These are phyloP conservation scores for Fusarium nodosum DNA, from an alignment of 2,329 filamentous ascomycete genomes.

Conservation along the genomic window DNA sequence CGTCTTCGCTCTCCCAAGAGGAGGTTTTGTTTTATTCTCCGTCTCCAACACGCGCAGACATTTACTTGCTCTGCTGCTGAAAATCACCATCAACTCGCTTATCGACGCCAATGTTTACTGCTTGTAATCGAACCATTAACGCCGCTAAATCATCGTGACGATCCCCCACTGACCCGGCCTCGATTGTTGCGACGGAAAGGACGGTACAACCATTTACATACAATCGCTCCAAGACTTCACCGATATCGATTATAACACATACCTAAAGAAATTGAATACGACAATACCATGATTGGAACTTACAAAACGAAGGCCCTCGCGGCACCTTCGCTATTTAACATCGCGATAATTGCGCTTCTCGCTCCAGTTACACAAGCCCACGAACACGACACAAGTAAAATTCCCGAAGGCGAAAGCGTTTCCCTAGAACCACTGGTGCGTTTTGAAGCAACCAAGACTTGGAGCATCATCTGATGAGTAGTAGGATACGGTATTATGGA, in stretches of 20 bases:
- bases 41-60: conserved; percentile 26
- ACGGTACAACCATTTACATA: background rate
- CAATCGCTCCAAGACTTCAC: background rate
- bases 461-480: conserved; percentile 51
- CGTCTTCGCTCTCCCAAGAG: conserved; percentile 20
- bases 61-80: conserved; percentile 42
- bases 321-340: conserved; percentile 33
- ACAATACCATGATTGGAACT: conserved; percentile 41
- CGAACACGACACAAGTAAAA: conserved; percentile 64
- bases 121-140: conserved; percentile 20
- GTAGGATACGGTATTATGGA: conserved; percentile 88
- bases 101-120: conserved; percentile 24
- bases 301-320: conserved; percentile 29
- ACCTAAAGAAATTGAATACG: background rate
- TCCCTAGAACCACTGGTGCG: conserved; percentile 81
- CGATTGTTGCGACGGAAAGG: conserved; percentile 11
- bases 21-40: conserved; percentile 22
- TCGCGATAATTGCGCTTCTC: conserved; percentile 47
- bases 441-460: conserved; percentile 14
- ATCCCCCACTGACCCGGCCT: conserved; percentile 31
- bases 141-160: conserved; percentile 34
- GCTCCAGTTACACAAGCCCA: conserved; percentile 55
- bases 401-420: conserved; percentile 77
- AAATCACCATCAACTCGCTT: conserved; percentile 32
- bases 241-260: background rate